Percentiles rank a stretch among this genome's conserved stretches.
Conservation (phyloP, 768 basidiomycete species). For the Lactarius pseudohatsudake region DNA sequence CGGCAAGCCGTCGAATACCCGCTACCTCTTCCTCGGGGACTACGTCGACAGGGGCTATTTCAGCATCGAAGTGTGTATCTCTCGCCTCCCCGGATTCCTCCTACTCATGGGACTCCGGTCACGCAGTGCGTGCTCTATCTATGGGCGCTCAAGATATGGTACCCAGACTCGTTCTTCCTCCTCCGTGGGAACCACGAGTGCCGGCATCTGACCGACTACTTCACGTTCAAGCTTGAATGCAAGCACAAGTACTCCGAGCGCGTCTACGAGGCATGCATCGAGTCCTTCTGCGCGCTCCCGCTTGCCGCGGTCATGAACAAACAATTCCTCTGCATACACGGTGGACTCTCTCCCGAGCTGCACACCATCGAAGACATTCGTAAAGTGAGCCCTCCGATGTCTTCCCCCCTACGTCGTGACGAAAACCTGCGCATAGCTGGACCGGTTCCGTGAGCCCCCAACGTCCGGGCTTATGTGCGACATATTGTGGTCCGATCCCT, state of each 20-base stretch:
- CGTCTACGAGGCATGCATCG: slow-evolving; percentile 97
- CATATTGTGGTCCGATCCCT: slow-evolving; percentile 96
- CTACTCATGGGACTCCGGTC: slow-evolving; percentile 16
- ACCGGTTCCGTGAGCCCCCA: slow-evolving; percentile 97
- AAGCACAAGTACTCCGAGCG: slow-evolving; percentile 99
- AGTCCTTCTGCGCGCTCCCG: slow-evolving; percentile 92
- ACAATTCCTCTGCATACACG: slow-evolving; percentile 98
- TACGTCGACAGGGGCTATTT: slow-evolving; percentile 79
- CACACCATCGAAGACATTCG: slow-evolving; percentile 95
- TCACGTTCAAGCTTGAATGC: slow-evolving; percentile 98
- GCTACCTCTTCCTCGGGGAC: slow-evolving; percentile 74
- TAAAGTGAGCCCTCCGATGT: slow-evolving; percentile 48
- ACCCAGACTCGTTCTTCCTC: slow-evolving; percentile 93
- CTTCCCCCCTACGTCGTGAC: background rate
- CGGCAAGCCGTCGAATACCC: slow-evolving; percentile 70
- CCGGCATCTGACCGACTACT: slow-evolving; percentile 97
- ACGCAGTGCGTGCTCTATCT: slow-evolving; percentile 94
- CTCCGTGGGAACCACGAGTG: slow-evolving; percentile 99
- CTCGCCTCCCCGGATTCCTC: background rate
- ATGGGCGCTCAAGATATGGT: slow-evolving; percentile 99
- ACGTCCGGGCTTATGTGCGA: slow-evolving; percentile 99
- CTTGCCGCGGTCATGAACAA: slow-evolving; percentile 99
- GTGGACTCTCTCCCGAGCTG: slow-evolving; percentile 92
- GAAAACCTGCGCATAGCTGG: slow-evolving; percentile 58
- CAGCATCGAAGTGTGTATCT: slow-evolving; percentile 58